Conservation (phyloP, 805 yeast species). For the Myxozyma geophila region DNA sequence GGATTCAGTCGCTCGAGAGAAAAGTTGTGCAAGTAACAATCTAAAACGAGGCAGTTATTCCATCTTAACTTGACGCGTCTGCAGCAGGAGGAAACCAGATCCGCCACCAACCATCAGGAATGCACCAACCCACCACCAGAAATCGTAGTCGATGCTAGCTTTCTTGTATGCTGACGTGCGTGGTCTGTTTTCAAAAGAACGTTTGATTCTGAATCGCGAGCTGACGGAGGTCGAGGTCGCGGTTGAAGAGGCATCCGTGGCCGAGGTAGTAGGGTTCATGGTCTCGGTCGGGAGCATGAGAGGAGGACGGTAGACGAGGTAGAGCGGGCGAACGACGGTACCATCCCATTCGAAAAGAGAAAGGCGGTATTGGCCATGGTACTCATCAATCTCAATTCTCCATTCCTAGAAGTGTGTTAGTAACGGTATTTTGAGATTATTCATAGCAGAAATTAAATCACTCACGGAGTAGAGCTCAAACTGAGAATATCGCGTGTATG, state of each 20-base stretch:
- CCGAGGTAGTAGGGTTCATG: slow-evolving; percentile 73
- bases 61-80: slow-evolving; percentile 14
- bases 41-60: background rate
- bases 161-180: slow-evolving; percentile 43
- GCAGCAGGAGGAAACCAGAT: slow-evolving; percentile 40
- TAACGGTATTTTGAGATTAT: background rate
- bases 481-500: slow-evolving; percentile 74
- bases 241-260: slow-evolving; percentile 42
- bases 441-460: background rate
- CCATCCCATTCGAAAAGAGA: slow-evolving; percentile 76
- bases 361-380: slow-evolving; percentile 81
- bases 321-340: slow-evolving; percentile 79
- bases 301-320: slow-evolving; percentile 91
- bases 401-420: slow-evolving; percentile 17
- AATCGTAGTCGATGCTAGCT: slow-evolving; percentile 38
- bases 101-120: slow-evolving; percentile 47
- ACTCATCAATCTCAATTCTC: slow-evolving; percentile 66
- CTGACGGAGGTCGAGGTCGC: slow-evolving; percentile 25
- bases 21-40: background rate
- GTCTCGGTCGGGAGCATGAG: slow-evolving; percentile 94
- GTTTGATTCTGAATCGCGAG: slow-evolving; percentile 15
- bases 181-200: slow-evolving; percentile 39
- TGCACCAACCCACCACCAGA: slow-evolving; percentile 49
- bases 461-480: slow-evolving; percentile 44
- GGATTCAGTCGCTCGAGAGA: too few relatives aligned